Base-by-base conservation (phyloP, 257 asterid species). In the Ophiorrhiza pumila region DNA sequence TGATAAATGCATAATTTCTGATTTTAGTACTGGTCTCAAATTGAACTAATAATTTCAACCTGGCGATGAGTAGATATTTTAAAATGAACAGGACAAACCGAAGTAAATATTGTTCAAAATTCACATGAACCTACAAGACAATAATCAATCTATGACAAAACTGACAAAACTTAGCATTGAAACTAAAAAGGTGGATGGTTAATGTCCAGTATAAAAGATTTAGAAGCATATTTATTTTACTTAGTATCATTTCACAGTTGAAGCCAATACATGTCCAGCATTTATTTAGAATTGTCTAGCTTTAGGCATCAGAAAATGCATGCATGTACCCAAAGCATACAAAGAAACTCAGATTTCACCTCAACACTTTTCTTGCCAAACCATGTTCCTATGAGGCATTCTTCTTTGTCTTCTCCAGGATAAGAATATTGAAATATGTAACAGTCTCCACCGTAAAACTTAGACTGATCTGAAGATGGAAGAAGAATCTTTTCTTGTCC, bases 361-460 rank as follows among this genome's bases (percentile, higher is more conserved):
- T 89, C 90, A 57, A 89, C 82, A 81, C 97, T 95, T 64, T 83
- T 91, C 82, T 87, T 90, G 55, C 99, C 99, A 41, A 92, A 81
- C 99, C 99, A 95, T 35, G 99, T 95, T 76, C 99, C 99, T 22
- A 95, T 84, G 29, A 95, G 88, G 72, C 80, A 80, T 62, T 95
- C 99, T 70, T 95, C 99, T 49, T 85, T 95, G 64, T 89, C 97
- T 63, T 95, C 98, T 73, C 96, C 99, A 9, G 99, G 84, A 83
- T 88, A 95, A 72, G 97, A 84, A 84, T 95, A 95, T 68, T 92
- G 96, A 74, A 90, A 92, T 77, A 95, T 87, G 77, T 85, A 95
- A 78, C 97, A 95, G 83, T 95, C 99, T 79, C 99, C 99, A 83
- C 96, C 83, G 73, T 90, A 92, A 74, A 95, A 95, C 77, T 90